These are phyloP conservation scores for Erodium maritimum DNA, from an alignment of 345 rosid species.

Conservation along the genomic window DNA sequence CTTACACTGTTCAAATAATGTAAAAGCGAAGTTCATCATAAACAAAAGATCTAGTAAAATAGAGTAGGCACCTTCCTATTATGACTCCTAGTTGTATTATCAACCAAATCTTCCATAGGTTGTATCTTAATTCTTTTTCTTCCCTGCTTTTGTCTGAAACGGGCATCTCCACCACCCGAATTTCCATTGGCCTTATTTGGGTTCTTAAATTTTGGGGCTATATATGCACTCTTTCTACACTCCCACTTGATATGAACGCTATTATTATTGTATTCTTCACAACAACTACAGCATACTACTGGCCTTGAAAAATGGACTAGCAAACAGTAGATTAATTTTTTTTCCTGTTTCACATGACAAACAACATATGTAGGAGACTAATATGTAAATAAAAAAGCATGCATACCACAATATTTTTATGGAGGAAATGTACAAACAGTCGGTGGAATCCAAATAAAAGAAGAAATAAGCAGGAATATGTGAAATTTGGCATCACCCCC, in stretches of 20 bases:
- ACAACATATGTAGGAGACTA: too few species aligned
- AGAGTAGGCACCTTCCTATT: slow-evolving; percentile 8
- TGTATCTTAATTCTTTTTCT: slow-evolving; percentile 15
- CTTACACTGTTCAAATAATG: not conserved
- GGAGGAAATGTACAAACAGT: too few species aligned
- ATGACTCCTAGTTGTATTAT: not conserved
- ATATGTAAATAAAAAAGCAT: too few species aligned
- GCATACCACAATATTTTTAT: too few species aligned
- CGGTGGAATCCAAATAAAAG: too few species aligned
- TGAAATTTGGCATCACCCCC: too few species aligned
- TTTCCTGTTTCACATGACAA: too few species aligned
- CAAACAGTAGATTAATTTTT: too few species aligned
- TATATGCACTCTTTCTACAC: not conserved
- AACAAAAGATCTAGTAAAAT: slow-evolving; percentile 6
- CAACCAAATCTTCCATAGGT: slow-evolving; percentile 17
- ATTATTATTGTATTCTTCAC: too few species aligned
- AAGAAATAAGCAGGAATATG: too few species aligned
- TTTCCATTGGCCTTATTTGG: slow-evolving; percentile 5
- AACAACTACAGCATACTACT: too few species aligned
- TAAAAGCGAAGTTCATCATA: not conserved
- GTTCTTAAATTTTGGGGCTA: not conserved
- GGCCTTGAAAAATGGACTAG: too few species aligned
- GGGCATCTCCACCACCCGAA: not conserved
- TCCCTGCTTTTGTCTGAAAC: slow-evolving; percentile 6
- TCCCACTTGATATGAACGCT: not conserved